Percentiles rank a stretch among this genome's conserved stretches.
These are phyloP conservation scores for Nicotiana tomentosiformis DNA, from an alignment of 257 asterid genomes.

Conservation along the genomic window DNA sequence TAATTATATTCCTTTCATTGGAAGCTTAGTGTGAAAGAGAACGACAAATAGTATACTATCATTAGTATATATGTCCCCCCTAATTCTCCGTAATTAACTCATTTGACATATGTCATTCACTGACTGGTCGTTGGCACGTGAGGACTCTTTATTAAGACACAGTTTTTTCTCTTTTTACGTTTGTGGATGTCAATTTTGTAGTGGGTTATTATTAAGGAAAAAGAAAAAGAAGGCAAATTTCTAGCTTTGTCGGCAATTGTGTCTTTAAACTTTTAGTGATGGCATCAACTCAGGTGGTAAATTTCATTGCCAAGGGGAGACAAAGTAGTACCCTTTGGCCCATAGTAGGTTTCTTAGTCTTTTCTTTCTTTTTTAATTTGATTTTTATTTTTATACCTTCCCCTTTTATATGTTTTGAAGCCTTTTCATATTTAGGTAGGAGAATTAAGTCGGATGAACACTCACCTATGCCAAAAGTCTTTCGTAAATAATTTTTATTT, in stretches of 20 bases:
- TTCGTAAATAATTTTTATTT: too few relatives aligned
- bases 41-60: not conserved
- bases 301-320: conserved; percentile 17
- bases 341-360: conserved; percentile 12
- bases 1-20: conserved; percentile 12
- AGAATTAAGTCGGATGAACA: not conserved
- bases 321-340: conserved; percentile 16
- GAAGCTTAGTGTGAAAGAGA: conserved; percentile 10
- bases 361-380: not conserved
- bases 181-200: conserved; percentile 28
- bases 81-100: conserved; percentile 31
- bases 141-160: conserved; percentile 25
- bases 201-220: not conserved
- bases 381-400: not conserved
- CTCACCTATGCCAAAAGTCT: too few relatives aligned
- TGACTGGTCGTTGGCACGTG: conserved; percentile 47
- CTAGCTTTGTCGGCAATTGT: conserved; percentile 32
- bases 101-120: conserved; percentile 18
- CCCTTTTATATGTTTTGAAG: not conserved
- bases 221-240: not conserved
- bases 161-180: conserved; percentile 14
- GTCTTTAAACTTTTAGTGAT: conserved; percentile 18
- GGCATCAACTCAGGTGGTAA: conserved; percentile 57
- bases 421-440: not conserved
- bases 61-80: not conserved